Percentiles rank a stretch among this genome's conserved stretches.
Evolutionary conservation across 2,329 filamentous ascomycete genomes (phyloP).

Genomic region (Colletotrichum nymphaeae): DNA sequence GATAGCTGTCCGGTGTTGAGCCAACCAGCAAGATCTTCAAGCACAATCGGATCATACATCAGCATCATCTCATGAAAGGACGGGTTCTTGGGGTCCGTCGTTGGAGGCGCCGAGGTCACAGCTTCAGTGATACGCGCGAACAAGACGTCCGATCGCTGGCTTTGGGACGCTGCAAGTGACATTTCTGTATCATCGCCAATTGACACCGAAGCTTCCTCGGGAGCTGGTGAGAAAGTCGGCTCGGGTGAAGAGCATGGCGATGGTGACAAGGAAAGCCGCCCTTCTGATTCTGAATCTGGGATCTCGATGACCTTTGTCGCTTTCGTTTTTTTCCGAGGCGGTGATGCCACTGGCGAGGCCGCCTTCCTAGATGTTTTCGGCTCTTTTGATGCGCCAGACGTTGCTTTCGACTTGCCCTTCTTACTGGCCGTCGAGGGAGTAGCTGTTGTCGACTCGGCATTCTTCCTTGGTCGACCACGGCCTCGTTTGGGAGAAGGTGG

Average conservation of each 20-base stretch:
- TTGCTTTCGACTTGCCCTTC: slow-evolving; percentile 17
- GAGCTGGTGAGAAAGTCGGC: slow-evolving; percentile 54
- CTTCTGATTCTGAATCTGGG: slow-evolving; percentile 61
- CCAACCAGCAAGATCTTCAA: slow-evolving; percentile 88
- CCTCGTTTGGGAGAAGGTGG: slow-evolving; percentile 26
- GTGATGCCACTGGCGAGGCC: slow-evolving; percentile 41
- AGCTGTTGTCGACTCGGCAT: background rate
- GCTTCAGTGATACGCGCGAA: slow-evolving; percentile 67
- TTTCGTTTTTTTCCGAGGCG: slow-evolving; percentile 40
- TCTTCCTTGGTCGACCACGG: slow-evolving; percentile 21
- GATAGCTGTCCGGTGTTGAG: slow-evolving; percentile 79
- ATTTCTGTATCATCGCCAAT: slow-evolving; percentile 58
- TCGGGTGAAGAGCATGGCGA: slow-evolving; percentile 50
- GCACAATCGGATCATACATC: slow-evolving; percentile 88
- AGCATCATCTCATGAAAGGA: slow-evolving; percentile 95
- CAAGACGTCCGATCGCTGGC: slow-evolving; percentile 53
- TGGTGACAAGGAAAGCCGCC: slow-evolving; percentile 39
- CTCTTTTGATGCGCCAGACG: slow-evolving; percentile 35
- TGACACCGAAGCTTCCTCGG: slow-evolving; percentile 56
- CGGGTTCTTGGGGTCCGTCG: slow-evolving; percentile 60
- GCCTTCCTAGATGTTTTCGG: slow-evolving; percentile 35
- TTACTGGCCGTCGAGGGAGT: background rate
- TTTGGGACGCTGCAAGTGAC: slow-evolving; percentile 50
- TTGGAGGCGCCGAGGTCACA: slow-evolving; percentile 61
- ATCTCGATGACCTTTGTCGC: slow-evolving; percentile 55